Percentiles rank a stretch among this genome's conserved stretches.
phyloP scores from a whole-genome alignment of 768 basidiomycete species.

The Lentinula edodes region DNA sequence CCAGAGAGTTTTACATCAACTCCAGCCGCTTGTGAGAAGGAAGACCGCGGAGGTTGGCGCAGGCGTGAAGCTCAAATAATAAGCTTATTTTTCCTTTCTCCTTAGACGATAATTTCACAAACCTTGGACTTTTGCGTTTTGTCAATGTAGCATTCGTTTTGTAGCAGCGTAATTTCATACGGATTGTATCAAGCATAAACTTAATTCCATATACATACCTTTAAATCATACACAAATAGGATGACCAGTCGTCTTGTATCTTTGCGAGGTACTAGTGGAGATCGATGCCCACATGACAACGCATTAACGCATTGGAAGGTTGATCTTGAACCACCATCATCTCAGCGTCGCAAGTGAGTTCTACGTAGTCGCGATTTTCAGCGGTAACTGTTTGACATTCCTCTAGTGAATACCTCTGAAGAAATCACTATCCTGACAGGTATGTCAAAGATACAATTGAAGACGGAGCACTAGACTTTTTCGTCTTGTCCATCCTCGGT shows the following conservation, averaged over 20 bases:
- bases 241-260: too few species aligned
- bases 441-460: constrained; percentile 6
- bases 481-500: too few species aligned
- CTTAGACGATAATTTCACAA: neutral
- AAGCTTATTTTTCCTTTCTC: neutral
- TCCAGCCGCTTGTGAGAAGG: neutral
- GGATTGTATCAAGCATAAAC: neutral
- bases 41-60: neutral
- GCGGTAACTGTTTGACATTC: neutral
- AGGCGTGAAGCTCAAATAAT: neutral
- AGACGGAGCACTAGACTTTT: too few species aligned
- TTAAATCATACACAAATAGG: too few species aligned
- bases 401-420: constrained; percentile 24
- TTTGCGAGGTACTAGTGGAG: too few species aligned
- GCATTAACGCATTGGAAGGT: neutral
- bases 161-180: neutral
- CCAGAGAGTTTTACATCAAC: constrained; percentile 36
- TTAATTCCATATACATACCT: too few species aligned
- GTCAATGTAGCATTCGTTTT: constrained; percentile 3
- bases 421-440: constrained; percentile 32
- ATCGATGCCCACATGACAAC: too few species aligned
- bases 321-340: neutral
- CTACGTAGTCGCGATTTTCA: neutral
- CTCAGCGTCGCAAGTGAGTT: neutral
- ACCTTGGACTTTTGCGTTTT: neutral